phyloP scores from a whole-genome alignment of 1,139 yeast species.

The Candida neerlandica region DNA sequence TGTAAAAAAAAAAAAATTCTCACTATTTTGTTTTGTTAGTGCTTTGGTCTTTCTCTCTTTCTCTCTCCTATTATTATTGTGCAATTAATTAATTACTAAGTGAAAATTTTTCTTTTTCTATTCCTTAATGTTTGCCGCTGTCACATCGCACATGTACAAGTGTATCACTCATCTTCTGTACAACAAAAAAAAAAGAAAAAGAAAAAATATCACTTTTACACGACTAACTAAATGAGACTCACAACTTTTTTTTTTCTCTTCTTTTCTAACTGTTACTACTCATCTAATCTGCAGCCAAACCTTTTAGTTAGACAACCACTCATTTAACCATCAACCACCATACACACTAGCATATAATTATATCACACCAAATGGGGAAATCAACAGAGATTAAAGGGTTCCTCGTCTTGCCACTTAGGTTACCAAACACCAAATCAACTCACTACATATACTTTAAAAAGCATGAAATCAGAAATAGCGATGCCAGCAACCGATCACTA shows the following conservation, averaged over 20 bases:
- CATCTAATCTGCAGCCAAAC: not conserved
- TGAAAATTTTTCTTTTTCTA: not conserved
- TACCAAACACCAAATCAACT: conserved; percentile 32
- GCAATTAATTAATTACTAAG: not conserved
- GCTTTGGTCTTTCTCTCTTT: not conserved
- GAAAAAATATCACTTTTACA: not conserved
- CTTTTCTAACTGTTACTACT: not conserved
- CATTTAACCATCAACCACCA: not conserved
- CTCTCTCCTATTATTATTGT: not conserved
- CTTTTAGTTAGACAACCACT: not conserved
- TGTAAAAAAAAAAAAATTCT: no score
- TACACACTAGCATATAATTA: not conserved
- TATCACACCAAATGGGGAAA: conserved; percentile 11
- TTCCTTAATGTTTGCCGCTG: no score
- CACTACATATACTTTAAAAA: conserved; percentile 66
- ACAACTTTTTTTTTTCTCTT: not conserved
- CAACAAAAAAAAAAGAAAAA: not conserved
- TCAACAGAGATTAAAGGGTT: conserved; percentile 55
- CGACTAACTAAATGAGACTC: not conserved
- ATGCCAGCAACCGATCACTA: conserved; percentile 46
- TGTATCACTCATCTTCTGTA: not conserved
- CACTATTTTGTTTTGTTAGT: no score
- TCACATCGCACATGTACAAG: conserved; percentile 1
- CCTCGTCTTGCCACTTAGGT: conserved; percentile 49
- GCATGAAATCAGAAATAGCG: conserved; percentile 52